Base-by-base conservation (phyloP, 2,329 filamentous ascomycete genomes). In the Penicillium crustosum region DNA sequence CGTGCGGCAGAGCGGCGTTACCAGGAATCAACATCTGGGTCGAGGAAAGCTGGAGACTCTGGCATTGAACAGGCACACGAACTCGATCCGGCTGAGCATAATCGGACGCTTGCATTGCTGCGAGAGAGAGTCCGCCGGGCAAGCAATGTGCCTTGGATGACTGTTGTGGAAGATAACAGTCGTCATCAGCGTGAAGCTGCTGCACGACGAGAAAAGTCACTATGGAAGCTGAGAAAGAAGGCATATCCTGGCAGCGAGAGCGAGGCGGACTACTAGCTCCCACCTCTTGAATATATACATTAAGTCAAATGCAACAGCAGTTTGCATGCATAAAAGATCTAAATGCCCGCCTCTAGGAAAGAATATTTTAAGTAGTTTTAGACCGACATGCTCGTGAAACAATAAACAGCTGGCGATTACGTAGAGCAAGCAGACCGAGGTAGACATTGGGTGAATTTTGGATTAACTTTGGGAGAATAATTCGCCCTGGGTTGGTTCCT, bases 121-220 rank as follows among this genome's bases (percentile, higher is more conserved):
- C 66, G 68, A 21, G 71, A 76, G 36, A 63, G 75, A 31, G 67
- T 75, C 8, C 66, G 66, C 3, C 70, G 73, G 15, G 74, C 74
- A 6, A 72, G 72, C 51, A 70, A 72, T 42, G 73, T 73, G n/a
- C 75, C 75, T 9, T 78, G 74, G 73, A 74, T 77, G 73, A 74
- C 63, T 17, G 70, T 77, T 45, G 64, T 73, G 31, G 73, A 76
- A 42, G 71, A 74, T 49, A 65, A 68, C 25, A 67, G 70, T 39
- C 63, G 65, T 15, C 59, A 66, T 25, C 71, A 67, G 41, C 64
- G 67, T 15, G 71, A 71, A 52, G 61, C 50, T 47, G 59, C 57
- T 41, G 66, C 61, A 29, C 64, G 63, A 54, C 61, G 71, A 57
- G 68, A 71, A 54, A 66, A 65, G 61, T 71, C 65, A 13, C 55